phyloP scores from a whole-genome alignment of 2,329 filamentous ascomycete genomes.

The Cercospora beticola region DNA sequence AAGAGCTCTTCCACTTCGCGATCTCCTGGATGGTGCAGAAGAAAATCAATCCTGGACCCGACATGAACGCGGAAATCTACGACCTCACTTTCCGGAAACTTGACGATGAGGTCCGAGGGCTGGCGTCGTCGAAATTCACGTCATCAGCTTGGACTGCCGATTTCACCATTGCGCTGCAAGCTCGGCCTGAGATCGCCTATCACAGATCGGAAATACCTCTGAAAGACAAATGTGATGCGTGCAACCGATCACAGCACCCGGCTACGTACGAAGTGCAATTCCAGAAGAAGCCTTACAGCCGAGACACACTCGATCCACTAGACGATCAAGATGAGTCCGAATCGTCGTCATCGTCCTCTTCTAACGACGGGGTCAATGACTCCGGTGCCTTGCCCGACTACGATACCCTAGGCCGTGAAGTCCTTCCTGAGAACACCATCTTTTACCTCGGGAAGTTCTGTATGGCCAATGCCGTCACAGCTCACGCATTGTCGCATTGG shows the following conservation, averaged over 20 bases:
- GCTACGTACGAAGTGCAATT: conserved; percentile 65
- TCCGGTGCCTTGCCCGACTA: conserved; percentile 43
- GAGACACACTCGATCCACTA: conserved; percentile 64
- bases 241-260: conserved; percentile 67
- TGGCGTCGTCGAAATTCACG: conserved; percentile 68
- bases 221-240: conserved; percentile 63
- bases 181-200: conserved; percentile 62
- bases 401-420: conserved; percentile 49
- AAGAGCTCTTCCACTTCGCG: conserved; percentile 70
- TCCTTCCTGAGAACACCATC: conserved; percentile 47
- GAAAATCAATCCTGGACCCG: conserved; percentile 70
- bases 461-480: conserved; percentile 39
- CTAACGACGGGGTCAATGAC: conserved; percentile 34
- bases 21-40: conserved; percentile 82
- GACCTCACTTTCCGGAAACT: conserved; percentile 68
- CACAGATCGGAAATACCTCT: conserved; percentile 25
- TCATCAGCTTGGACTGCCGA: conserved; percentile 68
- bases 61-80: conserved; percentile 64
- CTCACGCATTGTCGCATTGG: conserved; percentile 75
- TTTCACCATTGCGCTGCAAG: conserved; percentile 65
- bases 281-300: conserved; percentile 64
- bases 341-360: conserved; percentile 12
- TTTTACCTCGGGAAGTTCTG: conserved; percentile 47
- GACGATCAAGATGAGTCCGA: conserved; percentile 56
- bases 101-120: conserved; percentile 66